These are phyloP conservation scores for Trametes polyzona DNA, from an alignment of 1,284 basidiomycete species.

Conservation along the genomic window DNA sequence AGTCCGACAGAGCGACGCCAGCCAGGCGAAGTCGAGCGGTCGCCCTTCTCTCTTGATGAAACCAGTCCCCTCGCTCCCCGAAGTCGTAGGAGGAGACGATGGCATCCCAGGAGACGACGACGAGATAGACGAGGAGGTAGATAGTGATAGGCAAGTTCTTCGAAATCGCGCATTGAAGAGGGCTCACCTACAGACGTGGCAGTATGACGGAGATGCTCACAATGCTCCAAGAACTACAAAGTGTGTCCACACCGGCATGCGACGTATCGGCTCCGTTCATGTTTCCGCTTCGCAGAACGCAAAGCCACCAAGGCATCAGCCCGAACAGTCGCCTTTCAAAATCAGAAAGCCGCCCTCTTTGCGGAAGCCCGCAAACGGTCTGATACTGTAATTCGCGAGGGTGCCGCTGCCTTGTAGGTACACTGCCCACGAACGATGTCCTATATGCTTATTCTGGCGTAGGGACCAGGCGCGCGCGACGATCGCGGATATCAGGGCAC, in stretches of 20 bases:
- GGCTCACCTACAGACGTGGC: no score
- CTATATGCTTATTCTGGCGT: not conserved
- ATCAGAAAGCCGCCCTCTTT: conserved; percentile 36
- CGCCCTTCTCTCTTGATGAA: not conserved
- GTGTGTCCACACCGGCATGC: conserved; percentile 24
- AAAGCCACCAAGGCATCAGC: conserved; percentile 36
- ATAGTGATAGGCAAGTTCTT: no score
- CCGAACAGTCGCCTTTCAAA: conserved; percentile 34
- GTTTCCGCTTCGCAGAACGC: conserved; percentile 28
- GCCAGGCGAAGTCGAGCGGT: not conserved
- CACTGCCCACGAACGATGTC: not conserved
- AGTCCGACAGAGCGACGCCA: not conserved
- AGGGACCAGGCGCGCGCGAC: conserved; percentile 35
- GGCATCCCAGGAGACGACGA: not conserved
- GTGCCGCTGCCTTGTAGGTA: conserved; percentile 34
- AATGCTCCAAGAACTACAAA: conserved; percentile 38
- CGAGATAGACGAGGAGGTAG: conserved; percentile 19
- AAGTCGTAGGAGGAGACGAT: not conserved
- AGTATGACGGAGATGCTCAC: conserved; percentile 38
- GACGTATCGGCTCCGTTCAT: no score
- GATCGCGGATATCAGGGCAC: conserved; percentile 31
- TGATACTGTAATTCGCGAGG: conserved; percentile 32
- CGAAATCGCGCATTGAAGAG: no score
- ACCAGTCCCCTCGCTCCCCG: not conserved
- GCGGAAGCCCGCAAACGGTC: conserved; percentile 33